Evolutionary conservation across 768 basidiomycete genomes (phyloP), one percentile per base, ranked within the genome.

Genomic region (Boletus insuetus): DNA sequence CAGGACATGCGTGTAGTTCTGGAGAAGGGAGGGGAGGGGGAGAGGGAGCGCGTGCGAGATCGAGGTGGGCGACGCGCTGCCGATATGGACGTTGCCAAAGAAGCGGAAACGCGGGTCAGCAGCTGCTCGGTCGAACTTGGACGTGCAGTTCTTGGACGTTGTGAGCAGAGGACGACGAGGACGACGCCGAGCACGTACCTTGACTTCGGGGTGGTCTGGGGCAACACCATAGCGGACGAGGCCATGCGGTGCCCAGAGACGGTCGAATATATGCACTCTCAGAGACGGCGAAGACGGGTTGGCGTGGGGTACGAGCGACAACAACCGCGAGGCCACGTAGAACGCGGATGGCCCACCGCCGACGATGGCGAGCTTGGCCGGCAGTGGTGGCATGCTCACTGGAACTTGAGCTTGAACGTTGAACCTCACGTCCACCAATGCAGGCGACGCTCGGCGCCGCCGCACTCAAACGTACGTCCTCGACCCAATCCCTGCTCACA

Each of bases 131-230:
- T 96, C 92, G 62, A 99, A 98, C 76, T 96, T 98, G 74, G 96
- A 84, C 22, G 89, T 93, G 73, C 94, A 97, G 71, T 98, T 98
- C 95, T 98, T 46, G 44, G 20, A n/a, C 20, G 11, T 16, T 3
- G 53, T 62, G 40, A 67, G 64, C 47, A 19, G 20, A 29, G 52
- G 47, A 40, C 20, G 54, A 46, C 41, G 47, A 49, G 3, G 53
- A 11, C 19, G 43, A 45, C 24, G 51, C 16, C 31, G 32, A 17
- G 42, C 32, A 40, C 56, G 51, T 49, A 64, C 96, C 83, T 98
- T 99, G 71, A 98, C 95, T 75, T 98, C 96, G 11, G 97, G 94
- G 71, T 98, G 96, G 74, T 98, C 96, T 42, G 96, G 96, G 12
- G 97, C 96, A 14, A 99, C 95, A 0, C 97, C 95, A 65, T 95